Conservation (phyloP, 2,329 filamentous ascomycete genomes). For the Aspergillus brunneoviolaceus region DNA sequence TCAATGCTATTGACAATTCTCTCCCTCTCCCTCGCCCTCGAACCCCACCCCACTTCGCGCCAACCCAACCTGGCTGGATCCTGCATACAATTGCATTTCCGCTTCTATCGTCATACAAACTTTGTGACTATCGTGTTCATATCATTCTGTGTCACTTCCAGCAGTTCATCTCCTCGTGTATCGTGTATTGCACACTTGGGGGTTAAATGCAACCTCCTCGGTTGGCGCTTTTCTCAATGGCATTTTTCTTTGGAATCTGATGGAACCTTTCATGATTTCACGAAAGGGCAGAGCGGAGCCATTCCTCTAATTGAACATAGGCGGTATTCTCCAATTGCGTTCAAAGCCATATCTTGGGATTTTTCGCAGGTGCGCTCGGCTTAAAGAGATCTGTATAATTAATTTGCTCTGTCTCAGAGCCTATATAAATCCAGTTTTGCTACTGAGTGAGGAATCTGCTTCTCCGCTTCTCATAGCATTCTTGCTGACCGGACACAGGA, state of each 20-base stretch:
- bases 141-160: too few relatives aligned
- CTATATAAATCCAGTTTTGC: background rate
- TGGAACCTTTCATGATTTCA: slow-evolving; percentile 24
- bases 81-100: background rate
- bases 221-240: slow-evolving; percentile 27
- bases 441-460: background rate
- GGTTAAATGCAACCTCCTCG: background rate
- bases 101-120: background rate
- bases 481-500: background rate
- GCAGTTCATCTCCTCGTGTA: background rate
- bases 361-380: background rate
- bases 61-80: background rate
- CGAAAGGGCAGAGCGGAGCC: slow-evolving; percentile 1
- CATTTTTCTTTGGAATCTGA: slow-evolving; percentile 33
- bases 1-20: background rate
- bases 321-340: slow-evolving; percentile 6
- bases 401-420: background rate
- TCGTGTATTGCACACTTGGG: background rate
- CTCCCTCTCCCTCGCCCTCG: too few relatives aligned
- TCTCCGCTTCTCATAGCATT: background rate
- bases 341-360: background rate
- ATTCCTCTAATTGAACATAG: slow-evolving; percentile 9
- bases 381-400: background rate
- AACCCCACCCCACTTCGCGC: background rate
- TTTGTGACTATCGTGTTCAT: background rate